phyloP scores from a whole-genome alignment of 306 rosid genomes.

The Mimosa bimucronata region DNA sequence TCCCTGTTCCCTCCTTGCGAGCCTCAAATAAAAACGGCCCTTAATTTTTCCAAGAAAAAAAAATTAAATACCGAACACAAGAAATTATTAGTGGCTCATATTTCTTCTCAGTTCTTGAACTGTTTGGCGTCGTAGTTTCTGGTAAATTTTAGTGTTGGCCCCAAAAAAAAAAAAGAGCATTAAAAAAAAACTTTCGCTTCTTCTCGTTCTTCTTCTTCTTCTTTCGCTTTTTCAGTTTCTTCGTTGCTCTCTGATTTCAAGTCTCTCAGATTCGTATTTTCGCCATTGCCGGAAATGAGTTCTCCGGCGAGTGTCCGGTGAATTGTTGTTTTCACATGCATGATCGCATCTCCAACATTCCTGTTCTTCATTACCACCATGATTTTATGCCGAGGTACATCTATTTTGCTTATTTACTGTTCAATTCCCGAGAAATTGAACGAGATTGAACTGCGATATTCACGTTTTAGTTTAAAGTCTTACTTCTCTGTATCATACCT shows the following conservation, averaged over 20 bases:
- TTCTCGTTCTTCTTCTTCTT: background rate
- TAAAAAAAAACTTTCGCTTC: background rate
- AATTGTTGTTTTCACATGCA: conserved; percentile 36
- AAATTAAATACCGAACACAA: conserved; percentile 36
- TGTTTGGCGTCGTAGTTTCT: conserved; percentile 40
- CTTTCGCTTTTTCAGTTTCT: background rate
- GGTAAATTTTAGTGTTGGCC: conserved; percentile 19
- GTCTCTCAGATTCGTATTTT: conserved; percentile 17
- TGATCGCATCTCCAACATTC: conserved; percentile 38
- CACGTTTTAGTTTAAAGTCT: too few species aligned
- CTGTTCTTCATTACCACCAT: conserved; percentile 40
- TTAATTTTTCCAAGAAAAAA: background rate
- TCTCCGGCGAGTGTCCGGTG: conserved; percentile 37
- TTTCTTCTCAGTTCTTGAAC: conserved; percentile 42
- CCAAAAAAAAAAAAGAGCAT: background rate
- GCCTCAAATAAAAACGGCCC: conserved; percentile 62
- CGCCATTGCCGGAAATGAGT: conserved; percentile 48
- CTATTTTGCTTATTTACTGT: background rate
- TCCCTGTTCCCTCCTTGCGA: conserved; percentile 28
- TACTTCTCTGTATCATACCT: too few species aligned
- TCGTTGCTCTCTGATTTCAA: conserved; percentile 29
- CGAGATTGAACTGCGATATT: conserved; percentile 2
- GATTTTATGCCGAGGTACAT: conserved; percentile 49
- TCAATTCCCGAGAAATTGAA: conserved; percentile 46
- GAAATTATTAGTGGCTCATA: conserved; percentile 85